A percentile compares a stretch with the other conserved stretches of the same genome.
Conservation (phyloP, 768 basidiomycete genomes). For the Lactarius tabidus region DNA sequence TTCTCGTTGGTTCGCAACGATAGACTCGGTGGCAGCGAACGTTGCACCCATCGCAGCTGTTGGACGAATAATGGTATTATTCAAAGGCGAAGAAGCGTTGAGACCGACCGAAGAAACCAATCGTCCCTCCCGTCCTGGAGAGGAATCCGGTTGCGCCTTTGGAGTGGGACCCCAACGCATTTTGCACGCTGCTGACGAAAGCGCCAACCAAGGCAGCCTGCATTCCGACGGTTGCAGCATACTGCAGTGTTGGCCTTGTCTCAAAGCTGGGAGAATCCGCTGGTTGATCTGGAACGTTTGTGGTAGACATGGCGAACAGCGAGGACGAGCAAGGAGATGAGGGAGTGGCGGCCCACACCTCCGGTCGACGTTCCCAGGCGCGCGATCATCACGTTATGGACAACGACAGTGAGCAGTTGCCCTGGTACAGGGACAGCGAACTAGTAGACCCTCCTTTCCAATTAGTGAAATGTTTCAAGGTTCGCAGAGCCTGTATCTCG, state of each 20-base stretch:
- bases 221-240: slow-evolving; percentile 55
- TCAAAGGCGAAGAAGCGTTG: not conserved
- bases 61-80: not conserved
- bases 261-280: slow-evolving; percentile 34
- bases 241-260: slow-evolving; percentile 51
- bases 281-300: slow-evolving; percentile 10
- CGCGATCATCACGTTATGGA: slow-evolving; percentile 1
- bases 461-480: slow-evolving; percentile 42
- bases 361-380: slow-evolving; percentile 7
- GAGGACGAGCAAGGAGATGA: not conserved
- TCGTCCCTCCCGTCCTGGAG: slow-evolving; percentile 83
- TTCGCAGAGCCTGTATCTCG: slow-evolving; percentile 33
- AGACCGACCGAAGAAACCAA: slow-evolving; percentile 83
- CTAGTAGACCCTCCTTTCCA: slow-evolving; percentile 38
- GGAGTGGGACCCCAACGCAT: slow-evolving; percentile 72
- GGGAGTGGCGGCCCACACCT: not conserved
- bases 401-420: slow-evolving; percentile 3
- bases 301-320: slow-evolving; percentile 17
- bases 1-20: slow-evolving; percentile 75
- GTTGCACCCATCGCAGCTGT: slow-evolving; percentile 86
- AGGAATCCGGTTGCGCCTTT: slow-evolving; percentile 82
- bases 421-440: slow-evolving; percentile 36
- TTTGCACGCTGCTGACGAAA: slow-evolving; percentile 71
- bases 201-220: slow-evolving; percentile 63
- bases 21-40: slow-evolving; percentile 78